phyloP scores from a whole-genome alignment of 1,284 basidiomycete species.

The Melampsora larici-populina region DNA sequence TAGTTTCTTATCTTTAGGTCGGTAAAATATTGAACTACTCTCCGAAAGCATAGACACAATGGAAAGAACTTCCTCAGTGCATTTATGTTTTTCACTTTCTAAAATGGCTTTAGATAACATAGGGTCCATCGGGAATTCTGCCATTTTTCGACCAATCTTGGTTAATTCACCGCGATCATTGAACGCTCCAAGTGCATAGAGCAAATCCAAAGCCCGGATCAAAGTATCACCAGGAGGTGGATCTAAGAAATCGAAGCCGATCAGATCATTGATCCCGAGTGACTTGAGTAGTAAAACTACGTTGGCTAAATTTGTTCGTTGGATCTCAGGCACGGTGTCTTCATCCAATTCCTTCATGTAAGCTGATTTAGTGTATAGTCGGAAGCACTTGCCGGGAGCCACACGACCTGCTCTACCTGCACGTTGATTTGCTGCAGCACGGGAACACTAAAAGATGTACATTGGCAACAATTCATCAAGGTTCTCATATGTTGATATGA shows the following conservation, averaged over 20 bases:
- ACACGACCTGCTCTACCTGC: slow-evolving; percentile 96
- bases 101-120: slow-evolving; percentile 97
- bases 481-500: background rate
- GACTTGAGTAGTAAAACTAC: slow-evolving; percentile 64
- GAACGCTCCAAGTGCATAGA: slow-evolving; percentile 92
- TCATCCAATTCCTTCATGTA: slow-evolving; percentile 63
- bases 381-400: slow-evolving; percentile 96
- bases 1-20: slow-evolving; percentile 77
- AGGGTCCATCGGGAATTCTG: slow-evolving; percentile 97
- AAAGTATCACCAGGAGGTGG: slow-evolving; percentile 90
- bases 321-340: slow-evolving; percentile 64
- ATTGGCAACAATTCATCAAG: background rate
- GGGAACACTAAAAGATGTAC: slow-evolving; percentile 67
- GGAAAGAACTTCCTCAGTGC: slow-evolving; percentile 93
- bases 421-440: slow-evolving; percentile 93
- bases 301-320: slow-evolving; percentile 58
- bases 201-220: slow-evolving; percentile 78
- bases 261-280: slow-evolving; percentile 64
- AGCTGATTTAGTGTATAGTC: slow-evolving; percentile 67
- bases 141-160: slow-evolving; percentile 92
- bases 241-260: slow-evolving; percentile 65
- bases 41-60: slow-evolving; percentile 98
- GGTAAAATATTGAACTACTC: slow-evolving; percentile 88
- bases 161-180: slow-evolving; percentile 96
- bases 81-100: slow-evolving; percentile 86